phyloP scores from a whole-genome alignment of 768 basidiomycete species.

The Leccinum variicolor region DNA sequence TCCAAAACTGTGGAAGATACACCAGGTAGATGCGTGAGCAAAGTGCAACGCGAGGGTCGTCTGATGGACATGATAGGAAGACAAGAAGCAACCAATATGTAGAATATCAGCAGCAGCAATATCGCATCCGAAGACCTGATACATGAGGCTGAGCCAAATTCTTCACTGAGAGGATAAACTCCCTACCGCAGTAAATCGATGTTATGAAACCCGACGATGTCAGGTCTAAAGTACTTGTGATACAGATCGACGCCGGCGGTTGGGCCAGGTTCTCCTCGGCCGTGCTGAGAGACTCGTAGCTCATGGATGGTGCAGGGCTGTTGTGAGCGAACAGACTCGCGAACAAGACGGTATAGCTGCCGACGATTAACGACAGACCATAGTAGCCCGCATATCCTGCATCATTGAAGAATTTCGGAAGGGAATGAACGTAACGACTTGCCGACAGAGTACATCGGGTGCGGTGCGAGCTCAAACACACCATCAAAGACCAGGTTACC shows the following conservation, averaged over 20 bases:
- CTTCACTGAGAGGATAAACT: neutral
- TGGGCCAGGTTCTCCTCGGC: neutral
- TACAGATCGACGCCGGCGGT: slow-evolving; percentile 64
- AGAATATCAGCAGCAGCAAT: slow-evolving; percentile 70
- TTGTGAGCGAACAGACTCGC: slow-evolving; percentile 83
- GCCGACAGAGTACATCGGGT: slow-evolving; percentile 95
- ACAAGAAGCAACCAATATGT: slow-evolving; percentile 56
- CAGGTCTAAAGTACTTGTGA: slow-evolving; percentile 87
- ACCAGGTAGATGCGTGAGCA: slow-evolving; percentile 81
- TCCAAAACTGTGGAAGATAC: slow-evolving; percentile 82
- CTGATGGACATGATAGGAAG: slow-evolving; percentile 55
- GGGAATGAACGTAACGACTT: slow-evolving; percentile 13
- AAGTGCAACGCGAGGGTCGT: slow-evolving; percentile 67
- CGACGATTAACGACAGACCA: slow-evolving; percentile 86
- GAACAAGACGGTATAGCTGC: slow-evolving; percentile 91
- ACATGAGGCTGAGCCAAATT: slow-evolving; percentile 14
- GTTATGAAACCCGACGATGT: slow-evolving; percentile 76
- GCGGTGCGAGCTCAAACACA: slow-evolving; percentile 91
- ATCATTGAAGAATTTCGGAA: neutral
- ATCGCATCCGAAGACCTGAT: slow-evolving; percentile 81
- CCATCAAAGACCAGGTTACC: slow-evolving; percentile 95
- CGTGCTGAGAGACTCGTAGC: slow-evolving; percentile 8
- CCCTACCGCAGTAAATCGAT: slow-evolving; percentile 82
- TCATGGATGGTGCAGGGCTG: neutral
- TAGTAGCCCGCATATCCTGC: slow-evolving; percentile 94